Evolutionary conservation across 495 filamentous ascomycete genomes (phyloP), one percentile per base, ranked within the genome.

Genomic region (Penicillium alfredii): DNA sequence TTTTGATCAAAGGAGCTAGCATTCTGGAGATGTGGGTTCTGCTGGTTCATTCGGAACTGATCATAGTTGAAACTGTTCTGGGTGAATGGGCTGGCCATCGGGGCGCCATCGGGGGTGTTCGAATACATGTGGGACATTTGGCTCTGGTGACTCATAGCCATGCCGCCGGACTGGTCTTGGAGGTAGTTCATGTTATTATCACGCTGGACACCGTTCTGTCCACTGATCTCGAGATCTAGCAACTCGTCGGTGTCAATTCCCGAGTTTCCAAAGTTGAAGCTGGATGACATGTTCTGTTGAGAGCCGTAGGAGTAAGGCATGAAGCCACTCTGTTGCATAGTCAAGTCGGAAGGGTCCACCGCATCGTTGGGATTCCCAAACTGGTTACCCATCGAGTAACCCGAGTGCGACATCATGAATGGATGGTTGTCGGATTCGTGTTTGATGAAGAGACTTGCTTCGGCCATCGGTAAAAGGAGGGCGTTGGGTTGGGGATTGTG

Each of bases 291-390:
- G 37, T 69, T 71, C 50, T 74, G 72, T 36, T 73, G 69, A 11
- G 68, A 68, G 20, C 56, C 53, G 26, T 66, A 72, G 3, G 63
- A 59, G 38, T 63, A 73, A 1, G 64, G 66, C 66, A 71, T 68
- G 52, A 73, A 76, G 27, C 55, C 66, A 33, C 55, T 52, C 44
- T 67, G 68, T 39, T 68, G 68, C 78, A 90, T 86, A 35, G 79
- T 77, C 40, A 98, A 70, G 30, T 92, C 86, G 29, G 83, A 90
- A 2, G 92, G 92, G 51, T 96, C 86, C 43, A 96, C 80, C 54
- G 76, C 73, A 30, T 74, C 74, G 43, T 69, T 67, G 40, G 73
- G 74, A 48, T 64, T 62, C 31, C 76, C 76, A 55, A 86, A 88
- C 42, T 88, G 83, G 40, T 79, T 74, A 16, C 69, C 55, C 71